Conservation (phyloP, 2,329 filamentous ascomycete species). For the Diplocarpon mali region DNA sequence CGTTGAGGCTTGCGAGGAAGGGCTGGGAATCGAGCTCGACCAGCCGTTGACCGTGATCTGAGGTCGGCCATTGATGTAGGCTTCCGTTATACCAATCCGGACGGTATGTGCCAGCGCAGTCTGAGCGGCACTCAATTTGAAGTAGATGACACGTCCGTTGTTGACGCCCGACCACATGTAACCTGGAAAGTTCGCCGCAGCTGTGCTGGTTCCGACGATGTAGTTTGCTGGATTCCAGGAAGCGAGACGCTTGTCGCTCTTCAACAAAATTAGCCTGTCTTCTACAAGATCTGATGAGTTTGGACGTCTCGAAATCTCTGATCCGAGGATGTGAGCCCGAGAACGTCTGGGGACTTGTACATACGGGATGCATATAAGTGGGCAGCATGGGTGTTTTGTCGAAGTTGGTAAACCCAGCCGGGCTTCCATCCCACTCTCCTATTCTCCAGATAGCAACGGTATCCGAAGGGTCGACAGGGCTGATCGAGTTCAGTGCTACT, state of each 20-base stretch:
- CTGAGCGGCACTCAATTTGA: slow-evolving; percentile 33
- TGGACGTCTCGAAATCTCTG: no score
- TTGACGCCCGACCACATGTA: slow-evolving; percentile 34
- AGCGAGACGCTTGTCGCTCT: slow-evolving; percentile 8
- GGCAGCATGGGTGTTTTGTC: slow-evolving; percentile 12
- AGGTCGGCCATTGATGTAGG: slow-evolving; percentile 49
- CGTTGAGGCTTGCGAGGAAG: slow-evolving; percentile 51
- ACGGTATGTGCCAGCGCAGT: slow-evolving; percentile 38
- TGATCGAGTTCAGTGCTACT: slow-evolving; percentile 8
- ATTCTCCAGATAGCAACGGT: slow-evolving; percentile 29
- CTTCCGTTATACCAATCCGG: slow-evolving; percentile 52
- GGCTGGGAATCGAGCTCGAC: slow-evolving; percentile 36
- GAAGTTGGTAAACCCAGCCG: slow-evolving; percentile 23
- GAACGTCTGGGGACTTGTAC: no score
- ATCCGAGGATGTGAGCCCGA: no score
- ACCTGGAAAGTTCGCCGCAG: slow-evolving; percentile 29
- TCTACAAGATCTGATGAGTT: no score
- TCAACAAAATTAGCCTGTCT: no score
- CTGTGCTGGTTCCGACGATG: slow-evolving; percentile 28
- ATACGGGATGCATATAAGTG: slow-evolving; percentile 27
- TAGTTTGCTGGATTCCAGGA: slow-evolving; percentile 9
- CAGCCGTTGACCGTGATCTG: slow-evolving; percentile 45
- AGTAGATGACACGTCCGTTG: slow-evolving; percentile 33
- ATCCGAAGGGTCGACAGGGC: slow-evolving; percentile 26
- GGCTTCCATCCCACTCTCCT: slow-evolving; percentile 30